These are phyloP conservation scores for Butyriboletus loyo DNA, from an alignment of 768 basidiomycete species.

Conservation along the genomic window DNA sequence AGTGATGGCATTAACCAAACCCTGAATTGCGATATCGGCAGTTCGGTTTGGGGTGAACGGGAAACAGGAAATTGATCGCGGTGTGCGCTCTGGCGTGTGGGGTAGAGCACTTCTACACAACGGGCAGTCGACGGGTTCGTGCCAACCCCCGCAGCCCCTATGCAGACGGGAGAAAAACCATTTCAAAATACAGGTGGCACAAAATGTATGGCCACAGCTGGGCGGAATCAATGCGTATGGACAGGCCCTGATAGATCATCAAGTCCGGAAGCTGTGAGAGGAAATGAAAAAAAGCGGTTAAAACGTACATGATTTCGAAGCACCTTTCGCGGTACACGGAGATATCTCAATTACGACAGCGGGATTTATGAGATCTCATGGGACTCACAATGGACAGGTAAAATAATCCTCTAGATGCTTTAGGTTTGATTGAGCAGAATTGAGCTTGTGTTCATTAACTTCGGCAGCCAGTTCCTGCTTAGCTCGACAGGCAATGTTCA, in stretches of 20 bases:
- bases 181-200: slow-evolving; percentile 61
- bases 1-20: slow-evolving; percentile 50
- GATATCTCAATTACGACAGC: slow-evolving; percentile 11
- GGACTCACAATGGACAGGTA: slow-evolving; percentile 58
- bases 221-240: slow-evolving; percentile 55
- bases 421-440: slow-evolving; percentile 35
- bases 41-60: slow-evolving; percentile 65
- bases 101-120: slow-evolving; percentile 57
- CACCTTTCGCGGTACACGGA: slow-evolving; percentile 42
- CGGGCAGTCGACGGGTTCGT: slow-evolving; percentile 64
- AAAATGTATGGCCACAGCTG: slow-evolving; percentile 67
- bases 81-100: slow-evolving; percentile 49
- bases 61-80: slow-evolving; percentile 49
- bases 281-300: background rate
- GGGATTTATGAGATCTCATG: background rate
- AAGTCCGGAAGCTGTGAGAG: slow-evolving; percentile 1
- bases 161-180: slow-evolving; percentile 71
- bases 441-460: slow-evolving; percentile 40
- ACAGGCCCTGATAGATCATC: slow-evolving; percentile 37
- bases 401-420: slow-evolving; percentile 60
- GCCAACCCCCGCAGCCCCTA: slow-evolving; percentile 62
- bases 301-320: slow-evolving; percentile 53
- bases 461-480: slow-evolving; percentile 42
- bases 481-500: slow-evolving; percentile 35
- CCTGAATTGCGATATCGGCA: slow-evolving; percentile 48